Base-by-base conservation (phyloP, 2,329 filamentous ascomycete species). In the Dothiorella sarmentorum region DNA sequence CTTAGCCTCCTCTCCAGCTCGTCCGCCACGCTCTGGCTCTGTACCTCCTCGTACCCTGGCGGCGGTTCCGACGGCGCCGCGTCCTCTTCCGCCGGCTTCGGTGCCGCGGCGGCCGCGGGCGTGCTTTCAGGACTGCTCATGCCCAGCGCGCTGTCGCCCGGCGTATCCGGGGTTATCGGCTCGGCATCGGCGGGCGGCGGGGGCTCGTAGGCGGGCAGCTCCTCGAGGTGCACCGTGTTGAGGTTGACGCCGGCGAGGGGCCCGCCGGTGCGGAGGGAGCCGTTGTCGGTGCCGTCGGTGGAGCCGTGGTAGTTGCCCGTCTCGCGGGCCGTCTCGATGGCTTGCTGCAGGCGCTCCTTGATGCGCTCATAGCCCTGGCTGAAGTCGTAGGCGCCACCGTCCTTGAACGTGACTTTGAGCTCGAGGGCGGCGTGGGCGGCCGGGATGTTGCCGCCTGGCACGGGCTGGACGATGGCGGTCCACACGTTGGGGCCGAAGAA, bases 401-500 rank as follows among this genome's bases (percentile, higher is more conserved):
- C 92, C 70, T 91, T 92, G 79, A 97, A 97, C 20, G 87, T 91
- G 67, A 97, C 82, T 71, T 89, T 91, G 64, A 96, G 74, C 67
- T 94, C 90, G 42, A 96, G 80, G 26, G 86, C 85, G 17, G 87
- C 82, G 62, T 90, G 82, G 20, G 87, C 82, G 4, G 87, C 76
- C 0, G 92, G 90, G 52, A 97, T 89, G 51, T 90, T 90, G 35
- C 94, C 94, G 33, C 89, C 89, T 1, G 87, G 78, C 22, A 96
- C 90, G 1, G 93, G 91, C 66, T 88, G 87, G 60, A 95, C 85
- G 43, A 87, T 77, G 22, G 89, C 88, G 58, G 85, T 85, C 92
- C 92, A 97, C 64, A 89, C 88, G 79, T 96, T 97, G 4, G 91
- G 88, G 18, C 93, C 92, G 72, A 96, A 96, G 80, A 92, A 96